Base-by-base conservation (phyloP, 345 rosid genomes). In the Eucalyptus cladocalyx region DNA sequence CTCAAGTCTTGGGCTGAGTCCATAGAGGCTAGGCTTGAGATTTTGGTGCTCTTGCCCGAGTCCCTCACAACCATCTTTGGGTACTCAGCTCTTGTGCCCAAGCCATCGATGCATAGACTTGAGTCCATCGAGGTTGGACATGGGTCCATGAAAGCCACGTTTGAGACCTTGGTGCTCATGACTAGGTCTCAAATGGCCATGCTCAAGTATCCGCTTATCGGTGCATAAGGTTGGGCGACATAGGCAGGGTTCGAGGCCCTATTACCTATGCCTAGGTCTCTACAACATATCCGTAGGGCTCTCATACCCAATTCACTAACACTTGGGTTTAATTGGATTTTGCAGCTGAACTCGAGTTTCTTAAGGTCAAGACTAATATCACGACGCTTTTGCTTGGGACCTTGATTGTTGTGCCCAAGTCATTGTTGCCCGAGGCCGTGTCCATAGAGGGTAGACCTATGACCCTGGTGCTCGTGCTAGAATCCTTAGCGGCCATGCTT, bases 401-500 rank as follows among this genome's bases (percentile, higher is more conserved):
- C 80, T 11, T 37, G 4, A 69, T 6, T 69, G 4, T 69, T 18
- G 12, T 32, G 24, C 43, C 80, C 80, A 17, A 34, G 80, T 67
- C 3, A 21, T 3, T 6, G 12, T 69, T 10, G 23, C 80, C 1
- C 1, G 1, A 32, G 42, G 80, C 4, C 2, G 4, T 8, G 23
- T 32, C 80, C 80, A 69, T 3, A 69, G 24, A 32, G 80, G 13
- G 5, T 17, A 21, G 12, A 24, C 42, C 6, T 69, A 2, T 18
- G 80, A 32, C 42, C 40, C 0, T 1, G 7, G 23, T 69, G 42
- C 80, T 21, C 0, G 0, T 34, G 43, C 24, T 32, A 4, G 80
- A 69, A 34, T 32, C 7, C 43, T 3, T 32, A 16, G 42, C 0
- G 0, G 11, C 42, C 76, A 67, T n/a, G 11, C 11, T 17, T 67